phyloP scores from a whole-genome alignment of 768 basidiomycete genomes.

The Mycena belliarum region DNA sequence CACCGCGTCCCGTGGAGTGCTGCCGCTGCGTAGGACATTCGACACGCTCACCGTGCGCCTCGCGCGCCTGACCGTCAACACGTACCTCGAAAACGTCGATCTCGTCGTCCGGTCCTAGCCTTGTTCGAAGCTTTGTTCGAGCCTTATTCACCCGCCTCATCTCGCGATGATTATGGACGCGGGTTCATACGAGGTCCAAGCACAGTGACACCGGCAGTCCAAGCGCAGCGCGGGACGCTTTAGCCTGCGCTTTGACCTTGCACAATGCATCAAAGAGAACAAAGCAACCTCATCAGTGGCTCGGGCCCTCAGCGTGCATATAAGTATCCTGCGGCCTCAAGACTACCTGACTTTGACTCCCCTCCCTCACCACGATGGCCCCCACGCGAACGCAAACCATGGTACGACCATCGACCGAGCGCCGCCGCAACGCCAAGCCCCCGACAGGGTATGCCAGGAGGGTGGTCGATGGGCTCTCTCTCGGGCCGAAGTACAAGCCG shows the following conservation, averaged over 20 bases:
- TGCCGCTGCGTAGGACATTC: conserved; percentile 54
- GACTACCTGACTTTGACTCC: neutral
- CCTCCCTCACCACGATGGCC: conserved; percentile 5
- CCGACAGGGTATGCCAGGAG: conserved; percentile 7
- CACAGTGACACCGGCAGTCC: neutral
- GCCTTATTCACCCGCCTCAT: no score
- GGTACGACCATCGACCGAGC: neutral
- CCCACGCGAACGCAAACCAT: neutral
- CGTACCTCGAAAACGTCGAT: conserved; percentile 88
- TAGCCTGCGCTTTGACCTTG: neutral
- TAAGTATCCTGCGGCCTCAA: neutral
- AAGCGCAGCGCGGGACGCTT: neutral
- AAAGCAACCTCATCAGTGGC: neutral
- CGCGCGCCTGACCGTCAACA: conserved; percentile 82
- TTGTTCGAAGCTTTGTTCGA: no score
- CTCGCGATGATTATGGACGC: no score
- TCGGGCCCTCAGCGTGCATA: neutral
- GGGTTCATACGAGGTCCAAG: no score
- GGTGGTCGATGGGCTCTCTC: neutral
- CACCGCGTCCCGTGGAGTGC: conserved; percentile 1
- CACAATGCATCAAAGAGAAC: neutral
- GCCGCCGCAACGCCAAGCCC: neutral
- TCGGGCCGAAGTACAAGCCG: neutral
- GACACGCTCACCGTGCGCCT: conserved; percentile 80
- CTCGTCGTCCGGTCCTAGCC: conserved; percentile 80